Evolutionary conservation across 345 rosid species (phyloP).

Genomic region (Rubroshorea leprosula): DNA sequence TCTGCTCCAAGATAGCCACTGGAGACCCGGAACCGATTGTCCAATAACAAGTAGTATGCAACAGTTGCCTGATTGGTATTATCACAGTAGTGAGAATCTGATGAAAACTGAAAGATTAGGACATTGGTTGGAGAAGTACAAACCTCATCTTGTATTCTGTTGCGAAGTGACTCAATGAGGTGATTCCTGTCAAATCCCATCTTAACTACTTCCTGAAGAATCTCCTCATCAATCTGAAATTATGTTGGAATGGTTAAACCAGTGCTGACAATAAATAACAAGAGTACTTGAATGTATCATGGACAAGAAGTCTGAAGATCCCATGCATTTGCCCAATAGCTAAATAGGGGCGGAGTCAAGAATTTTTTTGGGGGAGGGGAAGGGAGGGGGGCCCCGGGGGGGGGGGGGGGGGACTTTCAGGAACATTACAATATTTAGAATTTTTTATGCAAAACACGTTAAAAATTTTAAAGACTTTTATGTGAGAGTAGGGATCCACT

Average conservation of each 20-base stretch:
- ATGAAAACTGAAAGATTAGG: neutral
- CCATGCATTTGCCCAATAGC: no score
- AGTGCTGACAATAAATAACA: neutral
- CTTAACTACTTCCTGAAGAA: slow-evolving; percentile 64
- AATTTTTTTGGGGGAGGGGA: no score
- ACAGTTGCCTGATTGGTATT: slow-evolving; percentile 74
- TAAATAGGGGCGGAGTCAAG: no score
- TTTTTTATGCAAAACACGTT: no score
- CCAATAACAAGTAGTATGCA: slow-evolving; percentile 79
- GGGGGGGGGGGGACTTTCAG: no score
- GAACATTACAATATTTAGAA: no score
- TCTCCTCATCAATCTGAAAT: slow-evolving; percentile 85
- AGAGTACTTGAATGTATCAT: neutral
- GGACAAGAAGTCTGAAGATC: neutral
- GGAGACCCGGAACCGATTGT: slow-evolving; percentile 68
- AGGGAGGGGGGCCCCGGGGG: no score
- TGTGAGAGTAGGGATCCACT: no score
- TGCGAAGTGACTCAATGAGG: slow-evolving; percentile 71
- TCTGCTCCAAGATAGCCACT: slow-evolving; percentile 78
- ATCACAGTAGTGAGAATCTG: slow-evolving; percentile 11
- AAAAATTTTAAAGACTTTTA: no score
- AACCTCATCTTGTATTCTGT: slow-evolving; percentile 77
- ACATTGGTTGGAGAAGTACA: slow-evolving; percentile 15
- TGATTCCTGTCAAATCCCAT: slow-evolving; percentile 75
- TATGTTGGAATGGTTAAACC: neutral